phyloP scores from a whole-genome alignment of 2,329 filamentous ascomycete genomes.

The Alternaria solani region DNA sequence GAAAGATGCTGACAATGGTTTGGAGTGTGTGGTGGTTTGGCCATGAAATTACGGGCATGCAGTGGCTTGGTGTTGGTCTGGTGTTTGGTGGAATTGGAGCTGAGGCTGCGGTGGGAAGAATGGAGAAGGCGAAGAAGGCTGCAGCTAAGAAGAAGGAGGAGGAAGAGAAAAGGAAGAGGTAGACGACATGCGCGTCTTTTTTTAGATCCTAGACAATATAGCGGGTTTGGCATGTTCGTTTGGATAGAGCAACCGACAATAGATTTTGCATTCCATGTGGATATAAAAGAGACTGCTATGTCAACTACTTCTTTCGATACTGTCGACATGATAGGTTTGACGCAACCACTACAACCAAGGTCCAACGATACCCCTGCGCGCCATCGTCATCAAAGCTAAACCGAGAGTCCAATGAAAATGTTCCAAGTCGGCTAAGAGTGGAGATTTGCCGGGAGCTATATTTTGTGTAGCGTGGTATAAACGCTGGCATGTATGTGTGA shows the following conservation, averaged over 20 bases:
- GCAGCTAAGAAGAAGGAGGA: constrained; percentile 59
- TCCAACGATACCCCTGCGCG: too few species aligned
- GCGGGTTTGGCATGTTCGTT: neutral
- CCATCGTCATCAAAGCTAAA: too few species aligned
- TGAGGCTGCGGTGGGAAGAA: constrained; percentile 80
- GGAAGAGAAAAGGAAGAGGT: constrained; percentile 24
- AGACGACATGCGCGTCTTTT: neutral
- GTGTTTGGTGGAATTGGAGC: constrained; percentile 96
- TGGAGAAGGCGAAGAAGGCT: constrained; percentile 85
- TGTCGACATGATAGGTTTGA: neutral
- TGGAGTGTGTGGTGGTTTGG: constrained; percentile 94
- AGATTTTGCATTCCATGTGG: neutral
- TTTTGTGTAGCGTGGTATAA: too few species aligned
- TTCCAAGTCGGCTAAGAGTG: too few species aligned
- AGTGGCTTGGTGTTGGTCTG: constrained; percentile 90
- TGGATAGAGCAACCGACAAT: neutral
- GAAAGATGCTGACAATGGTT: constrained; percentile 99
- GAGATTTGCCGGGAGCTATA: too few species aligned
- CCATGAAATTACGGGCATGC: constrained; percentile 83
- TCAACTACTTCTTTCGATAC: neutral
- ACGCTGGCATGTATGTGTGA: too few species aligned
- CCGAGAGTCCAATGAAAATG: too few species aligned
- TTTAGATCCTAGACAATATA: neutral
- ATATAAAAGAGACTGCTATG: neutral
- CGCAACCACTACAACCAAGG: neutral